Evolutionary conservation across 495 filamentous ascomycete species (phyloP).

Genomic region (Penicillium egyptiacum): DNA sequence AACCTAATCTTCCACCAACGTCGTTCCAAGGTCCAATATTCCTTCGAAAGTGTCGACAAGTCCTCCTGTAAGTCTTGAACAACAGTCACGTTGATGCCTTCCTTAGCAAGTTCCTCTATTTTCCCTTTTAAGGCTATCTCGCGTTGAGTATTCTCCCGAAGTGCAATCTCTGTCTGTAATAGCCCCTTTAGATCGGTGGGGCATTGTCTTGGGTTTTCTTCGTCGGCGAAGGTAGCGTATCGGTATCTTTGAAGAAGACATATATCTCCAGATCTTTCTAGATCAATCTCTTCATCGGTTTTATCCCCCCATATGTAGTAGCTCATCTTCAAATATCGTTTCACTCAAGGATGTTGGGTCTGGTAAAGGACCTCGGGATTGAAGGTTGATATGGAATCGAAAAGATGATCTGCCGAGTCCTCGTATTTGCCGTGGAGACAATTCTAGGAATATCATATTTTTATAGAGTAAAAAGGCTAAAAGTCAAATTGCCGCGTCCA

Average conservation of each 20-base stretch:
- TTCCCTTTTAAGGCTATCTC: conserved; percentile 7
- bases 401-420: neutral
- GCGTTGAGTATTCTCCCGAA: conserved; percentile 13
- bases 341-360: neutral
- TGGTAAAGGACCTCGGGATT: neutral
- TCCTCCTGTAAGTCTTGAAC: neutral
- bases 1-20: conserved; percentile 3
- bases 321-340: neutral
- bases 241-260: conserved; percentile 4
- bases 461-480: no score
- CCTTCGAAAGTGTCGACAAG: neutral
- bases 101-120: neutral
- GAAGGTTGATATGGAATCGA: neutral
- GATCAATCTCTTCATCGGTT: neutral
- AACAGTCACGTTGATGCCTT: neutral
- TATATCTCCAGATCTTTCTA: neutral
- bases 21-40: neutral
- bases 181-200: neutral
- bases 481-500: neutral
- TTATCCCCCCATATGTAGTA: neutral
- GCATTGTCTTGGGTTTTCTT: neutral
- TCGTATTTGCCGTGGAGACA: no score
- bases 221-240: neutral
- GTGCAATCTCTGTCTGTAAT: conserved; percentile 3
- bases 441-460: no score